Percentiles rank a stretch among this genome's conserved stretches.
These are phyloP conservation scores for Candida odintsovae DNA, from an alignment of 805 yeast genomes.

Conservation along the genomic window DNA sequence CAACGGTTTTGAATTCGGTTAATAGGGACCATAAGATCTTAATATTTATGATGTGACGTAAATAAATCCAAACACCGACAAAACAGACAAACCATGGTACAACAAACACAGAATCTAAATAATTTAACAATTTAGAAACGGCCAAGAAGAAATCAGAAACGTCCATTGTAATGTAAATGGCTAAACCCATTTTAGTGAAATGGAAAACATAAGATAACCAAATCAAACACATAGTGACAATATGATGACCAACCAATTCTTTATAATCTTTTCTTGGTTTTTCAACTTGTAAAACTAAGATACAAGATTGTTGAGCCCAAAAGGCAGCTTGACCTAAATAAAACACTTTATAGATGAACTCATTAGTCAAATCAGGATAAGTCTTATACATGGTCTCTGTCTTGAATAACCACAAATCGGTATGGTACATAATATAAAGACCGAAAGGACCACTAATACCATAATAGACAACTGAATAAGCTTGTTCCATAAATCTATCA, in stretches of 20 bases:
- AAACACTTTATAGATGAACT: slow-evolving; percentile 65
- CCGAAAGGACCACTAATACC: slow-evolving; percentile 83
- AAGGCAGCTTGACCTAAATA: slow-evolving; percentile 92
- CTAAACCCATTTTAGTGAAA: slow-evolving; percentile 93
- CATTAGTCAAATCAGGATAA: slow-evolving; percentile 81
- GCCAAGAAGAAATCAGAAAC: slow-evolving; percentile 87
- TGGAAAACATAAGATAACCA: slow-evolving; percentile 88
- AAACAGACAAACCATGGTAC: slow-evolving; percentile 67
- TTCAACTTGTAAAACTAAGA: slow-evolving; percentile 78
- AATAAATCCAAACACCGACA: slow-evolving; percentile 72
- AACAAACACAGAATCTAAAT: slow-evolving; percentile 61
- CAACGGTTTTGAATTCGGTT: slow-evolving; percentile 83
- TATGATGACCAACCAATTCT: slow-evolving; percentile 89
- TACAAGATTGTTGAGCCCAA: slow-evolving; percentile 94
- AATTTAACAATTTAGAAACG: slow-evolving; percentile 78
- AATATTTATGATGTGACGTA: slow-evolving; percentile 82
- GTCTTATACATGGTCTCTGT: slow-evolving; percentile 73
- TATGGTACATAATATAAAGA: slow-evolving; percentile 74
- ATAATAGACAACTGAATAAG: slow-evolving; percentile 78
- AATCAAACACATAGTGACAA: slow-evolving; percentile 83
- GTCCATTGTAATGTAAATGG: slow-evolving; percentile 93
- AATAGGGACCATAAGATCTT: slow-evolving; percentile 76
- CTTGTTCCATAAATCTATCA: slow-evolving; percentile 88
- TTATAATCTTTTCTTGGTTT: slow-evolving; percentile 92
- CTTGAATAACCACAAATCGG: slow-evolving; percentile 86